Conservation (phyloP, 176 grass and related monocot genomes). For the Otatea glauca region DNA sequence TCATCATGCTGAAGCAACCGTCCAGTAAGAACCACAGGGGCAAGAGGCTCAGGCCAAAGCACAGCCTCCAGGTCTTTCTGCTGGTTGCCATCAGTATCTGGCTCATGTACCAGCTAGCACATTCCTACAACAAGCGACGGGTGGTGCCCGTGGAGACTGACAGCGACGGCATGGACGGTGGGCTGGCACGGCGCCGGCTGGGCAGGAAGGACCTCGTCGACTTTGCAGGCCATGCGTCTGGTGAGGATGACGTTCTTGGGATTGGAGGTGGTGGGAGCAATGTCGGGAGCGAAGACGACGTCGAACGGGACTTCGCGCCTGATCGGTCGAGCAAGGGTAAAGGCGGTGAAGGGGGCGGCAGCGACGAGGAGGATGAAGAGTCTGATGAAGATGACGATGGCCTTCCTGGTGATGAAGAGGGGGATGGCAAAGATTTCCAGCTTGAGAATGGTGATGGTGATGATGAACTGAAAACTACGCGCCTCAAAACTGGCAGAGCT, state of each 20-base stretch:
- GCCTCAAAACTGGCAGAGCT: not conserved
- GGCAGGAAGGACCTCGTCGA: constrained; percentile 50
- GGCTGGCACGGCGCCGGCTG: constrained; percentile 24
- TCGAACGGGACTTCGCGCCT: not conserved
- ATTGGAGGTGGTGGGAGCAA: not conserved
- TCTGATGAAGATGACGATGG: constrained; percentile 37
- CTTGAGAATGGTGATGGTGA: not conserved
- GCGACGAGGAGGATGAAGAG: constrained; percentile 32
- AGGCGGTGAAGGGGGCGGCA: not conserved
- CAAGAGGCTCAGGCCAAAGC: constrained; percentile 53
- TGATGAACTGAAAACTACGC: not conserved
- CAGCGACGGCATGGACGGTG: not conserved
- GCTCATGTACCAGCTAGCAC: constrained; percentile 65
- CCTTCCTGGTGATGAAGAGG: constrained; percentile 42
- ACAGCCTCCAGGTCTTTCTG: constrained; percentile 49
- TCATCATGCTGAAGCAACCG: constrained; percentile 56
- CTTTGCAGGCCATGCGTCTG: not conserved
- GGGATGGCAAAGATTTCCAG: constrained; percentile 9
- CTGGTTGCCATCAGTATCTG: constrained; percentile 57
- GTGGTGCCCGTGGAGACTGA: not conserved
- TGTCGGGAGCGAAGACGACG: not conserved
- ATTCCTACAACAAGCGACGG: constrained; percentile 36
- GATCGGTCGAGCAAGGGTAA: constrained; percentile 20
- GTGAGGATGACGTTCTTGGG: not conserved
- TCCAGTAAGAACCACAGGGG: constrained; percentile 56